Base-by-base conservation (phyloP, 169 alveolate species). In the Plasmodium adleri region DNA sequence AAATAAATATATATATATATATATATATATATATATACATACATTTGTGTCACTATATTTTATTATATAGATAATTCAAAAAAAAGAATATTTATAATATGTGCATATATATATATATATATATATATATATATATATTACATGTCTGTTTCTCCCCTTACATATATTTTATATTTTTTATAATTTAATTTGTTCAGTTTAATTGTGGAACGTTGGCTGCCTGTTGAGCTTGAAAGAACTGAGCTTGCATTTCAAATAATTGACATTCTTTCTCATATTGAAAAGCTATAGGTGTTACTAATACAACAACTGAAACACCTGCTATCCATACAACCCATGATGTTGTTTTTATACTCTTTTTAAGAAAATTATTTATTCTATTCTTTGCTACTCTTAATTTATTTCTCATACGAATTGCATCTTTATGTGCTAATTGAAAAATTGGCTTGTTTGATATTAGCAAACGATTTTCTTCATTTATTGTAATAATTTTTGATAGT, bases 181-280 rank as follows among this genome's bases (percentile, higher is more conserved):
- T 26, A 17, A 52, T 17, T 10, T 28, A 20, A 15, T 59, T 50
- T 9, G 12, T 24, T 83, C 83, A 93, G 74, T 94, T 94, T 59
- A 94, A 91, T 47, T 92, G 73, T 8, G 96, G 96, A 8, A 88
- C 95, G 20, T 87, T 88, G n/a, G 95, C 95, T 26, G 95, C 94
- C 67, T 94, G 96, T 58, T 94, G 96, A 2, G 96, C 95, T 70
- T 94, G 96, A 49, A 94, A 68, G 43, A 94, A 66, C 85, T 94
- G 96, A 6, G 93, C 95, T 49, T 94, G 96, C 94, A 94, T 92
- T 59, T 94, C 96, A 50, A 94, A 92, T 12, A 94, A 68, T 54
- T 94, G 96, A 45, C 96, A 94, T 63, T 94, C 96, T 87, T 92
- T 92, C 75, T 94, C 96, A 87, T 94, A 94, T 72, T 94, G 96